Evolutionary conservation across 2,329 filamentous ascomycete genomes (phyloP), one percentile per base, ranked within the genome.

Genomic region (Epichloe glyceriae): DNA sequence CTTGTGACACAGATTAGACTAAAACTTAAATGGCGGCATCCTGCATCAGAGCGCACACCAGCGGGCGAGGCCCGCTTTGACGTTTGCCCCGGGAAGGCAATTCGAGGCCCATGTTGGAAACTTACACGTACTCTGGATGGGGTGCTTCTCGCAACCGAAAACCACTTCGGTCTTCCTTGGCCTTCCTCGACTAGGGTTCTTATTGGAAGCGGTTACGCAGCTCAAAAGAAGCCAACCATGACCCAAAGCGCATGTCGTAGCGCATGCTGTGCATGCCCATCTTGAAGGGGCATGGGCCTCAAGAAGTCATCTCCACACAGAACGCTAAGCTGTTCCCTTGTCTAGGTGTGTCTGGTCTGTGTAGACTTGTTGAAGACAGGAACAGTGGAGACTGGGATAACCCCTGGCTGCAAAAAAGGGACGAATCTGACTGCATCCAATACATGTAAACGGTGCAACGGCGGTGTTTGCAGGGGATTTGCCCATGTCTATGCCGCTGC

Each of bases 21-120:
- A 50, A 45, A 43, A 48, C 20, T 30, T 15, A 41, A 34, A 39
- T 50, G 39, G 51, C 51, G 51, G 51, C 47, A 52, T 46, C 33
- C 15, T 50, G 43, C 51, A 48, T 53, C 51, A 46, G 48, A 50
- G 44, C 51, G 48, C 45, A 50, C 39, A 44, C 30, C 10, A 41
- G 19, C 11, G 19, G 37, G 38, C 10, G 43, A 43, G 19, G 39
- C 14, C 26, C 49, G 26, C 38, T 30, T 20, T 48, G 45, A 48
- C 38, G 50, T 42, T 47, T 47, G 46, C 19, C 33, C 15, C n/a
- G n/a, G n/a, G n/a, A n/a, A 39, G 3, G 30, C 20, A 33, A 35
- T 45, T 30, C 26, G 12, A 20, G 35, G 19, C 6, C 47, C 26
- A 22, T 43, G 39, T n/a, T 22, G 26, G 30, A 15, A 37, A 20